Evolutionary conservation across 2,329 filamentous ascomycete genomes (phyloP), one percentile per base, ranked within the genome.

Genomic region (Phialemoniopsis sp.): DNA sequence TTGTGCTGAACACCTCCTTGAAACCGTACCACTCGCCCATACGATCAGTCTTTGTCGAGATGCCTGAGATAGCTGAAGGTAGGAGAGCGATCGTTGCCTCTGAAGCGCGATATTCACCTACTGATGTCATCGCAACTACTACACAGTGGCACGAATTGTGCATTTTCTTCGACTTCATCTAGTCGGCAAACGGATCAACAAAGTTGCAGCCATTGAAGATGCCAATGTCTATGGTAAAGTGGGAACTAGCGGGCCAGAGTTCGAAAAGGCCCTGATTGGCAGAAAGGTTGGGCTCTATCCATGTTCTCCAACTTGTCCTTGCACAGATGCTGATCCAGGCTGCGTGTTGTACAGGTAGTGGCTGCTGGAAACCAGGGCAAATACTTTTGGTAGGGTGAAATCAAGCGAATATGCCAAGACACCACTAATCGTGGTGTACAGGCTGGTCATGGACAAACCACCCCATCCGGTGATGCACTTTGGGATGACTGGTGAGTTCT

Each of bases 391-490:
- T 78, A 51, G 43, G 63, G 45, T 8, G 13, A 12, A 26, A 18
- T 31, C 15, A 21, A 14, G 7, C 8, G n/a, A n/a, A 14, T 10
- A 8, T 32, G 3, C 21, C 10, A 26, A 26, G 6, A 26, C 21
- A 26, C 10, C 21, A 10, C 21, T 26, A 26, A 26, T 10, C 21
- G 10, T 7, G 1, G 2, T 4, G 3, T 17, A 2, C 12, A 60
- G 57, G 58, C 46, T 69, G 28, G 64, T 68, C 72, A 71, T 97
- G 16, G 82, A 88, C 29, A 86, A 76, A 9, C 76, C 88, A 10
- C 90, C 91, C 2, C 93, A 97, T 62, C 78, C 87, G 0, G 79
- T 97, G 21, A 89, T 95, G 80, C 89, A 95, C 60, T 82, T 94
- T 51, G 89, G 89, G 32, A 85, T 82, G 78, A 79, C 78, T 32